Conservation (phyloP, 2,329 filamentous ascomycete species). For the Sarocladium kiliense region DNA sequence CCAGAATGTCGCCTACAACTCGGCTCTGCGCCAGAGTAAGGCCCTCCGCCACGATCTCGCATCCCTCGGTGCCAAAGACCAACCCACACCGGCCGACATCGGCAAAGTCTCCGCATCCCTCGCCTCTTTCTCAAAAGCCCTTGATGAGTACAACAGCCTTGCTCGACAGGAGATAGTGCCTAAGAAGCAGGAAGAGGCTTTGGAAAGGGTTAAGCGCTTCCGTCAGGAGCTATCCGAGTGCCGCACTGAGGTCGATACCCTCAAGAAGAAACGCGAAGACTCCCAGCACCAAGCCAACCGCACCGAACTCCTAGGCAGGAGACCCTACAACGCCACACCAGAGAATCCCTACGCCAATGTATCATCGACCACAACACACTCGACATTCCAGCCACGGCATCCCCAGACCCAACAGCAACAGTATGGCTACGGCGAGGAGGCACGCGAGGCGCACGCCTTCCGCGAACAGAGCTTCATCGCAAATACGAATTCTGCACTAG, state of each 20-base stretch:
- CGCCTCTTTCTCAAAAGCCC: slow-evolving; percentile 75
- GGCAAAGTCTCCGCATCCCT: slow-evolving; percentile 75
- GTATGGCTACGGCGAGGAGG: slow-evolving; percentile 52
- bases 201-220: slow-evolving; percentile 81
- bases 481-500: slow-evolving; percentile 76
- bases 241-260: slow-evolving; percentile 66
- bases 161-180: slow-evolving; percentile 85
- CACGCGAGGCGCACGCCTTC: slow-evolving; percentile 75
- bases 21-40: slow-evolving; percentile 77
- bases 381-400: slow-evolving; percentile 36
- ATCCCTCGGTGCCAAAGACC: slow-evolving; percentile 58
- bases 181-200: slow-evolving; percentile 87
- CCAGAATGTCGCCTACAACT: slow-evolving; percentile 81
- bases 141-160: slow-evolving; percentile 86
- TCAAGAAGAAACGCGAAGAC: slow-evolving; percentile 76
- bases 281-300: slow-evolving; percentile 61
- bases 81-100: slow-evolving; percentile 49
- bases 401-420: slow-evolving; percentile 18
- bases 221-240: slow-evolving; percentile 77
- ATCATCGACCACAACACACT: slow-evolving; percentile 19
- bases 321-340: slow-evolving; percentile 74
- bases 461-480: slow-evolving; percentile 85
- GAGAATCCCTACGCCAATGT: slow-evolving; percentile 54
- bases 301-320: slow-evolving; percentile 76
- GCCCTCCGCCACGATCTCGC: slow-evolving; percentile 73